Evolutionary conservation across 2,329 filamentous ascomycete species (phyloP).

Genomic region (Aspergillus japonicus): DNA sequence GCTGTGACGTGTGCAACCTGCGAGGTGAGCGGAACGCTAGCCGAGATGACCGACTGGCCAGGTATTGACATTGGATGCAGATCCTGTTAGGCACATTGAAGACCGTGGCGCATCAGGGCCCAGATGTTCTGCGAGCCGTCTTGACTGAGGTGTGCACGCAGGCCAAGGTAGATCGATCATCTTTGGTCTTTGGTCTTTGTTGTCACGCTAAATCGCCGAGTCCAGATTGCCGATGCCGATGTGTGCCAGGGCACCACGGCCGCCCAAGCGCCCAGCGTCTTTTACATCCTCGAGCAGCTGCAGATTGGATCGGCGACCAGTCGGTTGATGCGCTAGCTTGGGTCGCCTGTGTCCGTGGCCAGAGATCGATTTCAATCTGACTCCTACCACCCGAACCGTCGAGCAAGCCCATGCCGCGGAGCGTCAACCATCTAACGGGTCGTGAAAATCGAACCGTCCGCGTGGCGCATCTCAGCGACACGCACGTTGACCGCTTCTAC

Average conservation of each 20-base stretch:
- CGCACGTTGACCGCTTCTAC: constrained; percentile 59
- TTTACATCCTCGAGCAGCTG: constrained; percentile 50
- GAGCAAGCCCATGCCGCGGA: constrained; percentile 22
- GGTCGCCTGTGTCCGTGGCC: constrained; percentile 57
- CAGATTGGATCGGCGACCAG: constrained; percentile 51
- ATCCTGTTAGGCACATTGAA: background rate
- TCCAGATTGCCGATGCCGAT: constrained; percentile 52
- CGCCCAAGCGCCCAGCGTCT: constrained; percentile 55
- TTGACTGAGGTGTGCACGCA: constrained; percentile 39
- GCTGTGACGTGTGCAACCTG: background rate
- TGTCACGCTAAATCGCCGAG: background rate
- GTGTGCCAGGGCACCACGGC: constrained; percentile 56
- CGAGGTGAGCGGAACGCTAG: background rate
- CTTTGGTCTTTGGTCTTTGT: background rate
- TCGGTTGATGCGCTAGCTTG: constrained; percentile 52
- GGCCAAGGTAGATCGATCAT: constrained; percentile 30
- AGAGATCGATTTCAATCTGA: constrained; percentile 44
- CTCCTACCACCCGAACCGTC: constrained; percentile 46
- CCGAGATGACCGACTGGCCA: background rate
- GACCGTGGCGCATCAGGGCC: background rate
- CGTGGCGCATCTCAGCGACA: constrained; percentile 61
- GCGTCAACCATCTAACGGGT: background rate
- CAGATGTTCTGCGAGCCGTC: constrained; percentile 12
- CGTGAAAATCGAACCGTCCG: constrained; percentile 38
- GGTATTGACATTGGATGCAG: background rate